Evolutionary conservation across 2,329 filamentous ascomycete genomes (phyloP), one percentile per base, ranked within the genome.

Genomic region (Colletotrichum sp.): DNA sequence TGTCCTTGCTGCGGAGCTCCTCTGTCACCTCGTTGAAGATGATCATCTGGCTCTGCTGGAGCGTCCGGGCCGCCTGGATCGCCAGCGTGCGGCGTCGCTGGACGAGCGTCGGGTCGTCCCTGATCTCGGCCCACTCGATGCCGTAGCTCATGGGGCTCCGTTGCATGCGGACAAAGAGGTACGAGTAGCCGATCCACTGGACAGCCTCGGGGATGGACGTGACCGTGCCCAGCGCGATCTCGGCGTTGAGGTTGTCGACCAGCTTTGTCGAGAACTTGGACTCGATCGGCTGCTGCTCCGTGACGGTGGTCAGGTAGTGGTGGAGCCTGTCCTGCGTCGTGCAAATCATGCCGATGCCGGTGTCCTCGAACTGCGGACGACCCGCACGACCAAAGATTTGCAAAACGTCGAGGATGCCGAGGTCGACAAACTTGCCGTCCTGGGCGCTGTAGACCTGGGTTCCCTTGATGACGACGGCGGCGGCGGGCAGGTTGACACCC

Each of bases 381-480:
- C 97, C 97, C 73, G 97, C 97, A 89, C 97, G 96, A 87, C 97
- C 97, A 80, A 99, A 99, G 73, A 99, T 99, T 82, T 99, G 97
- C 69, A 99, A 87, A 18, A 99, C 97, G 82, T 99, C 97, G 3
- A 99, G 89, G 77, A 99, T 99, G 5, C 97, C 96, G 7, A 99
- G 89, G 80, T 99, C 97, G 24, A 98, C 93, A 78, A 98, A 98
- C 83, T 98, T 98, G 83, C 97, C 97, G 66, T 98, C 96, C 81
- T 98, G 95, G 0, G 97, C 93, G 81, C 96, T 98, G 84, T 99
- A 99, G 0, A 99, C 91, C 80, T 98, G 96, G 0, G 97, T 99
- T 18, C 97, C 97, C 82, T 99, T 99, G 88, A 99, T 99, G 67
- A 99, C 90, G 65, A 99, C 97, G 0, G 97, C 97, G 1, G 97